Evolutionary conservation across 768 basidiomycete genomes (phyloP), one percentile per base, ranked within the genome.

Genomic region (Tricholoma hemisulphureum): DNA sequence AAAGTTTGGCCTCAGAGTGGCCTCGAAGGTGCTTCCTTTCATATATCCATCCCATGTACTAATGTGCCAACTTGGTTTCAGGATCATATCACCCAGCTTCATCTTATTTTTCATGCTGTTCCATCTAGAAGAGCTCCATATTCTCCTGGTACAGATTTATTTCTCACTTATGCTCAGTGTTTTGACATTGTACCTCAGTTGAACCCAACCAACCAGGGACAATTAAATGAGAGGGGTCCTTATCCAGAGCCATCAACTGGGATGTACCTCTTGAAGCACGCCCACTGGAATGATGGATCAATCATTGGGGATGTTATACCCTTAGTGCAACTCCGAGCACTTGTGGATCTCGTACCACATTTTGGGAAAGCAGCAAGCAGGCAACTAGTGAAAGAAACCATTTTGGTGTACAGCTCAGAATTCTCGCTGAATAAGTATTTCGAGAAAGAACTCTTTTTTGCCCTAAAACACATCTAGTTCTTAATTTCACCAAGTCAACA

Each of bases 221-320:
- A 46, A 13, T 5, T 39, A 51, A 34, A 20, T 3, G 26, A 28
- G 39, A 23, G 28, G 21, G 57, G 41, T 20, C 43, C 24, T n/a
- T 18, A 53, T 26, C 56, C 56, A 24, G 60, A 61, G 20, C 29
- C 51, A 26, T 21, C 37, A 16, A 57, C 46, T 46, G 32, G 26
- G 14, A 43, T 60, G 50, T 53, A 35, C 43, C 26, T 60, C 34
- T 28, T 60, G 28, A 52, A 52, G 28, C 34, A 28, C 6, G n/a
- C 32, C 29, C n/a, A 23, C 21, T 24, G 37, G 41, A 48, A 14
- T 35, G 41, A 57, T 35, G n/a, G 48, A 20, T 29, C 35, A 9
- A 46, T 35, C 24, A 39, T 45, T n/a, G 59, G 59, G 18, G 56
- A 60, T 53, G 43, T 60, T 34, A 26, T 60, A 8, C 56, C 32